A percentile compares a stretch with the other conserved stretches of the same genome.
These are phyloP conservation scores for Blastocystis hominis DNA, from an alignment of 352 stramenopile species.

Conservation along the genomic window DNA sequence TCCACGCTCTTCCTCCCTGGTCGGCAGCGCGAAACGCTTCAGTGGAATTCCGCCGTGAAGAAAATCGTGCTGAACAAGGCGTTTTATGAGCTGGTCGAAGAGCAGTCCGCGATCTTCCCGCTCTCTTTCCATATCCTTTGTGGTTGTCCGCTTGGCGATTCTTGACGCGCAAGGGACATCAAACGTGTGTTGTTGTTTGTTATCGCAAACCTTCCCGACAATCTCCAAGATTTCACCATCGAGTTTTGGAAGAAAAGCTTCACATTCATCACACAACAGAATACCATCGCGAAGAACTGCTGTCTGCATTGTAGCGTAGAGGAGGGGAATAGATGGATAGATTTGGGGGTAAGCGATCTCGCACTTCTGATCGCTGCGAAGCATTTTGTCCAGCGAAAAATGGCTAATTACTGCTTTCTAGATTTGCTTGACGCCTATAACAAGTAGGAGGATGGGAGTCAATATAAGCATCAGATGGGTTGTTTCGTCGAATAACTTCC, in stretches of 20 bases:
- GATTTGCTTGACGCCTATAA: not conserved
- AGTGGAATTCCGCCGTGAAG: constrained; percentile 1
- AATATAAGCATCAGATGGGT: not conserved
- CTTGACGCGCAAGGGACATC: not conserved
- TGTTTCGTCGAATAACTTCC: not conserved
- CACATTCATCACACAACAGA: not conserved
- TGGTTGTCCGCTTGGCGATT: not conserved
- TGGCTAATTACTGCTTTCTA: constrained; percentile 25
- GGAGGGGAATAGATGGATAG: not conserved
- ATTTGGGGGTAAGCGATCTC: not conserved
- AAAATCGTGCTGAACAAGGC: not conserved
- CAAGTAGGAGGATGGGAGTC: not conserved
- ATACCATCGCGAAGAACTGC: not conserved
- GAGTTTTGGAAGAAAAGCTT: not conserved
- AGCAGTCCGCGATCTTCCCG: not conserved
- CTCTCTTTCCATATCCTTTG: constrained; percentile 31
- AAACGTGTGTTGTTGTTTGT: not conserved
- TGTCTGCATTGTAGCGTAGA: not conserved
- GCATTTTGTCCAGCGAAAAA: not conserved
- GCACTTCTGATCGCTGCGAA: constrained; percentile 14
- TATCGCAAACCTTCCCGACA: not conserved
- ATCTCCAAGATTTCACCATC: not conserved
- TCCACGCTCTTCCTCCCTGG: not conserved
- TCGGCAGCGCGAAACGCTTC: not conserved
- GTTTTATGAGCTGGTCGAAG: not conserved